phyloP scores from a whole-genome alignment of 257 asterid genomes.

The Voacanga thouarsii region DNA sequence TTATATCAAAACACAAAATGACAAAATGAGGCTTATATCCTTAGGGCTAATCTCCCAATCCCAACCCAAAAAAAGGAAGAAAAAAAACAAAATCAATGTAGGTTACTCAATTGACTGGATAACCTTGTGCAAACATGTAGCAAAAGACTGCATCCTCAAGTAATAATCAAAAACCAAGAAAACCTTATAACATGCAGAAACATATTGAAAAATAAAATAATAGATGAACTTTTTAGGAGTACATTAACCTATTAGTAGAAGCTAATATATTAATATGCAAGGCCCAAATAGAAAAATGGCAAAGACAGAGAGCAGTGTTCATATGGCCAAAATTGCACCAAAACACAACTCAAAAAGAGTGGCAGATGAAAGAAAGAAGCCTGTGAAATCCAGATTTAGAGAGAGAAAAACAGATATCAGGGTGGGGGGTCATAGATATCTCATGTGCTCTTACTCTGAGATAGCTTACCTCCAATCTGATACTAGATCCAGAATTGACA shows the following conservation, averaged over 20 bases:
- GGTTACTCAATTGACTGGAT: neutral
- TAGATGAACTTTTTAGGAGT: neutral
- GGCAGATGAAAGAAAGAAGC: neutral
- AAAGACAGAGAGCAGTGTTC: neutral
- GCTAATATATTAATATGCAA: neutral
- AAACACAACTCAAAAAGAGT: neutral
- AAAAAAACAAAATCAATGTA: neutral
- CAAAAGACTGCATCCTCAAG: neutral
- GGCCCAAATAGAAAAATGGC: neutral
- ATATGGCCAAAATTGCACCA: neutral
- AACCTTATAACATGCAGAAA: neutral
- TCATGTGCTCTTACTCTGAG: neutral
- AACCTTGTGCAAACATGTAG: neutral
- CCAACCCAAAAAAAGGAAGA: too few species aligned
- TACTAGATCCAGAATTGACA: slow-evolving; percentile 68
- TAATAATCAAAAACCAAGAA: neutral
- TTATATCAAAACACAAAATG: neutral
- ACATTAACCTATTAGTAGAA: neutral
- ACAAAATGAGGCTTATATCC: neutral
- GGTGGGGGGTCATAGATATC: neutral
- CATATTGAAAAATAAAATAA: neutral
- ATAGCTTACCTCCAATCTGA: slow-evolving; percentile 71
- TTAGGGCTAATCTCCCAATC: neutral
- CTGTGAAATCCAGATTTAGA: neutral
- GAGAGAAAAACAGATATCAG: neutral